Evolutionary conservation across 1,139 yeast species (phyloP).

Genomic region (Geotrichum europaeum): DNA sequence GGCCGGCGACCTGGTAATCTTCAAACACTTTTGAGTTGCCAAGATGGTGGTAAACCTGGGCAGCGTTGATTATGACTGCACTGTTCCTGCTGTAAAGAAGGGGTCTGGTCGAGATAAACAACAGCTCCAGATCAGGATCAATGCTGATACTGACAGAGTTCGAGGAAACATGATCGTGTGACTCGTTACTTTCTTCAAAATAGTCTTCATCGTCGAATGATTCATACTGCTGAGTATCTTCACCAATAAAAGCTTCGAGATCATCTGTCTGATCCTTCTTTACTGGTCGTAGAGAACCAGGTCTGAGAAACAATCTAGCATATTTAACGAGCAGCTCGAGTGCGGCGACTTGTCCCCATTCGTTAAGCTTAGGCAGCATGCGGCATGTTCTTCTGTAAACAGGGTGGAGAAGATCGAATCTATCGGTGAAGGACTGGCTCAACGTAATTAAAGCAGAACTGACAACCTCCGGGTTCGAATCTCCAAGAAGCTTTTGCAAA

Average conservation of each 20-base stretch:
- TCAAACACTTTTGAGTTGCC: constrained; percentile 48
- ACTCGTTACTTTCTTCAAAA: constrained; percentile 10
- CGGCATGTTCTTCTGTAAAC: constrained; percentile 59
- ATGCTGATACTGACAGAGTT: constrained; percentile 25
- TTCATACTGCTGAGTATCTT: constrained; percentile 9
- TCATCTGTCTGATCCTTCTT: constrained; percentile 7
- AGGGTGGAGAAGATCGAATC: constrained; percentile 64
- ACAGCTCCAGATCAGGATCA: constrained; percentile 53
- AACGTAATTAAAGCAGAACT: constrained; percentile 61
- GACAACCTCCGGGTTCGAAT: constrained; percentile 59
- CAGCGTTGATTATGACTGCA: constrained; percentile 57
- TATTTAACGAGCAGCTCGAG: constrained; percentile 66
- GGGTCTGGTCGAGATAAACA: constrained; percentile 43
- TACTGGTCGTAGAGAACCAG: constrained; percentile 20
- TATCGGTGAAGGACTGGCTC: constrained; percentile 49
- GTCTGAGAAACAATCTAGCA: constrained; percentile 55
- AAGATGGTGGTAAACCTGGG: constrained; percentile 50
- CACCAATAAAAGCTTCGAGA: constrained; percentile 14
- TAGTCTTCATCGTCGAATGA: constrained; percentile 19
- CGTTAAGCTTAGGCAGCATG: constrained; percentile 53
- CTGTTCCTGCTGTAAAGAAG: constrained; percentile 50
- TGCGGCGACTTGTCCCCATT: constrained; percentile 63
- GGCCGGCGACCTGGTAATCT: constrained; percentile 45
- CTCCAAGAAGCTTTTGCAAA: constrained; percentile 53
- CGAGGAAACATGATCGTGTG: neutral